Percentiles rank a stretch among this genome's conserved stretches.
These are phyloP conservation scores for Neurospora sp. DNA, from an alignment of 495 filamentous ascomycete genomes.

Conservation along the genomic window DNA sequence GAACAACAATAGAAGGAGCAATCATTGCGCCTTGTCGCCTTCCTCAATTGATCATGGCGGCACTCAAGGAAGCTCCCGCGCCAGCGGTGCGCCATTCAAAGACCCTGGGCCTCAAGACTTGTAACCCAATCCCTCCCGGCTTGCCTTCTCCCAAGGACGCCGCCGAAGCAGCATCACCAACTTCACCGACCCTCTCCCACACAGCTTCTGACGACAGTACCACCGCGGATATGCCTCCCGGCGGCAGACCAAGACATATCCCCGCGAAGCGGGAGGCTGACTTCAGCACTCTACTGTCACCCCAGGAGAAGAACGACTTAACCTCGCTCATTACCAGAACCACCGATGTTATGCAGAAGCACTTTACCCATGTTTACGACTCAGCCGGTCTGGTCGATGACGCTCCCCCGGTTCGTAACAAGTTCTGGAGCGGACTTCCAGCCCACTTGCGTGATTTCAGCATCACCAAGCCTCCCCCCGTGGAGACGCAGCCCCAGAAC, in stretches of 20 bases:
- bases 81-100: not conserved
- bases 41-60: not conserved
- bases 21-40: not conserved
- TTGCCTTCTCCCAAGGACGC: not conserved
- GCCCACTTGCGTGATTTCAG: constrained; percentile 22
- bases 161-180: not conserved
- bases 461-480: constrained; percentile 16
- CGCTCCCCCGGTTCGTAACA: constrained; percentile 12
- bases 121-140: not conserved
- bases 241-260: constrained; percentile 9
- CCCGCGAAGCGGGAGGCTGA: constrained; percentile 22
- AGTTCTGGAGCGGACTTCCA: constrained; percentile 20
- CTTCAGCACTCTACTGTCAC: constrained; percentile 19
- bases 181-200: not conserved
- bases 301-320: constrained; percentile 20
- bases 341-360: constrained; percentile 39
- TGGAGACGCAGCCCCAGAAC: constrained; percentile 6
- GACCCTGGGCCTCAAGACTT: not conserved
- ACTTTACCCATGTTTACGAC: constrained; percentile 38
- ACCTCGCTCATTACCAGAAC: constrained; percentile 28
- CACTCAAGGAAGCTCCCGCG: not conserved
- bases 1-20: not conserved
- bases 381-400: constrained; percentile 11
- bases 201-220: constrained; percentile 4
- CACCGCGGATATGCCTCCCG: constrained; percentile 17